These are phyloP conservation scores for Suillus luteus DNA, from an alignment of 768 basidiomycete species.

Conservation along the genomic window DNA sequence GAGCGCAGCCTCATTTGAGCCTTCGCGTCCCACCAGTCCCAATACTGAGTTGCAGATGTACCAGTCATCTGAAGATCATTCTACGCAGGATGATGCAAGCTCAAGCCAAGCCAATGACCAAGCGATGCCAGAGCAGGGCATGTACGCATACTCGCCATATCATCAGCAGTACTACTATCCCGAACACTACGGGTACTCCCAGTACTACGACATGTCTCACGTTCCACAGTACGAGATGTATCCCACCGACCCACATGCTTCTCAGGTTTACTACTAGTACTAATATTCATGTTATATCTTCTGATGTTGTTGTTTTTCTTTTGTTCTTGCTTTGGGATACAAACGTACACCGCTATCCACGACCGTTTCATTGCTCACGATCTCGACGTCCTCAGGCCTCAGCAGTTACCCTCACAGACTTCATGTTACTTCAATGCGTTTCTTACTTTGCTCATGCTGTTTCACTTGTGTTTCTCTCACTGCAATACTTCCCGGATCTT, in stretches of 20 bases:
- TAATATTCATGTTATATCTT: conserved; percentile 29
- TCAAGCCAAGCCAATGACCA: conserved; percentile 18
- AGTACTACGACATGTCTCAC: conserved; percentile 70
- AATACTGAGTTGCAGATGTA: conserved; percentile 19
- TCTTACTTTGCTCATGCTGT: conserved; percentile 25
- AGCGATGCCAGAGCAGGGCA: conserved; percentile 29
- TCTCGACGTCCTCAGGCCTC: conserved; percentile 14
- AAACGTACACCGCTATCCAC: conserved; percentile 25
- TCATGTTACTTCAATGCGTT: conserved; percentile 15
- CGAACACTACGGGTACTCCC: conserved; percentile 65
- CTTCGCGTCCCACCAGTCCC: conserved; percentile 37
- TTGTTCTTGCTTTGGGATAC: conserved; percentile 21
- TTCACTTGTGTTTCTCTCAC: conserved; percentile 20
- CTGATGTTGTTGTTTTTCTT: conserved; percentile 10
- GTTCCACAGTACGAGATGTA: conserved; percentile 70
- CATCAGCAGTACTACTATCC: conserved; percentile 69
- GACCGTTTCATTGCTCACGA: conserved; percentile 13
- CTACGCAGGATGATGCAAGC: conserved; percentile 17
- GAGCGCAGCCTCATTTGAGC: conserved; percentile 52
- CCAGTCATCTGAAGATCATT: conserved; percentile 18
- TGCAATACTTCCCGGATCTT: conserved; percentile 18
- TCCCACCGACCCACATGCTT: conserved; percentile 48
- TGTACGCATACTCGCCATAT: conserved; percentile 62
- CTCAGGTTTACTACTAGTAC: conserved; percentile 72
- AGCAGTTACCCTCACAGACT: conserved; percentile 32